Evolutionary conservation across 805 yeast genomes (phyloP).

Genomic region (Tetrapisispora fleetii): DNA sequence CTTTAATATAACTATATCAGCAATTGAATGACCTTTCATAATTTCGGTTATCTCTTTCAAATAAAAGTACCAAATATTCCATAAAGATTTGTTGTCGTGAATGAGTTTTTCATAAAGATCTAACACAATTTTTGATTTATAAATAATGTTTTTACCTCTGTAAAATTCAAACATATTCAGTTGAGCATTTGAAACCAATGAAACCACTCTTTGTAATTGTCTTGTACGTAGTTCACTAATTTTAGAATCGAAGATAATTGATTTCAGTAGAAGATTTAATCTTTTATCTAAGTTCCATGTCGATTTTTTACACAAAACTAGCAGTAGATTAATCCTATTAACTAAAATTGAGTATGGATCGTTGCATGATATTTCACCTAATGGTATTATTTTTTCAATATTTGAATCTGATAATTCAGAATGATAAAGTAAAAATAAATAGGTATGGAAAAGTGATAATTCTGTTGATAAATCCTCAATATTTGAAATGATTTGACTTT

Average conservation of each 20-base stretch:
- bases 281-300: slow-evolving; percentile 15
- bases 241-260: slow-evolving; percentile 8
- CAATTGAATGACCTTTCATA: slow-evolving; percentile 2
- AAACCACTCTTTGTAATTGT: slow-evolving; percentile 1
- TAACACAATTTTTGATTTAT: slow-evolving; percentile 9
- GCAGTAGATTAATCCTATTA: slow-evolving; percentile 22
- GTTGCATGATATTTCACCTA: slow-evolving; percentile 15
- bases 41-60: slow-evolving; percentile 5
- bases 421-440: slow-evolving; percentile 11
- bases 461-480: neutral
- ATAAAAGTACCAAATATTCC: slow-evolving; percentile 9
- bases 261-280: slow-evolving; percentile 15
- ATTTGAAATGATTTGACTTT: slow-evolving; percentile 6
- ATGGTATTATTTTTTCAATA: slow-evolving; percentile 23
- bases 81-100: neutral
- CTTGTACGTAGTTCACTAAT: slow-evolving; percentile 7
- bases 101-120: slow-evolving; percentile 5
- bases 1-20: neutral
- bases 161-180: neutral
- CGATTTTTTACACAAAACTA: slow-evolving; percentile 16
- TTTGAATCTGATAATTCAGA: slow-evolving; percentile 8
- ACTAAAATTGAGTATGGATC: slow-evolving; percentile 15
- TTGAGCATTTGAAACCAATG: neutral
- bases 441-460: slow-evolving; percentile 17
- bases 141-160: slow-evolving; percentile 6